A percentile compares a stretch with the other conserved stretches of the same genome.
Evolutionary conservation across 164 flowering plant species (phyloP).

Genomic region (Vitis riparia): DNA sequence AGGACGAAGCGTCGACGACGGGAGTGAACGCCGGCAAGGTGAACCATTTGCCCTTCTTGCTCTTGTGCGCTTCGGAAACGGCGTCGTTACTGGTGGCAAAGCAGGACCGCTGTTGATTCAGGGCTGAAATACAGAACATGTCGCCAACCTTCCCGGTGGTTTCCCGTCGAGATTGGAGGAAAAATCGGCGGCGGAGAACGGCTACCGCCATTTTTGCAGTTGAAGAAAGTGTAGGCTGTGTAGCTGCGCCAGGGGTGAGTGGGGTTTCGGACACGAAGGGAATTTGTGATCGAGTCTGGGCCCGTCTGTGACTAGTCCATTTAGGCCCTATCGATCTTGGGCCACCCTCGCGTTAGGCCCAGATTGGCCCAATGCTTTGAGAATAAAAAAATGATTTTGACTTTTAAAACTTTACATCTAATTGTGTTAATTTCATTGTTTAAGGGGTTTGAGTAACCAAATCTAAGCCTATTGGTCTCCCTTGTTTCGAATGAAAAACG

Average conservation of each 20-base stretch:
- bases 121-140: background rate
- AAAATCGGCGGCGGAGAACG: constrained; percentile 16
- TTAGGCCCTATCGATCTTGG: no score
- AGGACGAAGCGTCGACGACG: constrained; percentile 26
- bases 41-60: constrained; percentile 50
- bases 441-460: no score
- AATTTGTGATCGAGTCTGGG: background rate
- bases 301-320: background rate
- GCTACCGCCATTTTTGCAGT: constrained; percentile 16
- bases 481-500: no score
- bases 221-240: no score
- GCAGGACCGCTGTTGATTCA: background rate
- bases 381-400: no score
- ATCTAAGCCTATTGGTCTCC: no score
- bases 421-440: no score
- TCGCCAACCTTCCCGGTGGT: background rate
- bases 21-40: constrained; percentile 59
- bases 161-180: constrained; percentile 14
- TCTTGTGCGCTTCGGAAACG: background rate
- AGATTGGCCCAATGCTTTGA: no score
- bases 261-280: background rate
- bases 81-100: constrained; percentile 4
- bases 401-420: no score
- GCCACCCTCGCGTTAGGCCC: no score
- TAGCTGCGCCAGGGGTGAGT: background rate